Evolutionary conservation across 768 basidiomycete species (phyloP), one percentile per base, ranked within the genome.

Genomic region (Lactifluus rugatus): DNA sequence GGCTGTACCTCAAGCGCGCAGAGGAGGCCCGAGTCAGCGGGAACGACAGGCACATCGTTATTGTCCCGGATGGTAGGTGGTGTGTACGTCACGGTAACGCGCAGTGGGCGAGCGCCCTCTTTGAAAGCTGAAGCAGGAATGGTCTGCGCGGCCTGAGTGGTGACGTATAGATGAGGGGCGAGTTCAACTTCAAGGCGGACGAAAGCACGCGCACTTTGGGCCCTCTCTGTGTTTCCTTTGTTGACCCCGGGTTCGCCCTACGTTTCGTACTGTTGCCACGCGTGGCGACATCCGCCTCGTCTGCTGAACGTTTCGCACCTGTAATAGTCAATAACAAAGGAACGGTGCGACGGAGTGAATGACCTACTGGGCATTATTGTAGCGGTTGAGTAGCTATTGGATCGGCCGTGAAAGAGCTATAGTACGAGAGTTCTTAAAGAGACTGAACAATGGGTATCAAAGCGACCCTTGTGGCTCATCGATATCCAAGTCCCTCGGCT

Each of bases 51-150:
- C 31, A 69, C 65, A 34, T 68, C 70, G 16, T 68, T 73, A n/a
- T 70, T 70, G 54, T 74, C 72, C 9, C 66, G 51, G 32, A 73
- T 68, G 23, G 68, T 68, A 16, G 83, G 83, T 10, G 81, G 79
- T 2, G 84, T 85, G 66, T 85, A 80, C 5, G 85, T 86, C 52
- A 89, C 65, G 64, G 77, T 79, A 52, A 86, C 72, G 64, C 89
- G 82, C 8, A 92, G 69, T 2, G 89, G 87, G 16, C 81, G 70
- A 8, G 88, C 89, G 56, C 77, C 78, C n/a, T 76, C 70, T 64
- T 79, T 83, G 74, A 89, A 89, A 10, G 72, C 67, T 2, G 78
- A 71, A 1, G 76, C 71, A 23, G 58, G 53, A 19, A 60, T 44
- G 28, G 26, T 42, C 36, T 55, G 47, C n/a, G 46, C 14, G 23